Conservation (phyloP, 129 eudicot genomes). For the Heracleum sosnowskyi region DNA sequence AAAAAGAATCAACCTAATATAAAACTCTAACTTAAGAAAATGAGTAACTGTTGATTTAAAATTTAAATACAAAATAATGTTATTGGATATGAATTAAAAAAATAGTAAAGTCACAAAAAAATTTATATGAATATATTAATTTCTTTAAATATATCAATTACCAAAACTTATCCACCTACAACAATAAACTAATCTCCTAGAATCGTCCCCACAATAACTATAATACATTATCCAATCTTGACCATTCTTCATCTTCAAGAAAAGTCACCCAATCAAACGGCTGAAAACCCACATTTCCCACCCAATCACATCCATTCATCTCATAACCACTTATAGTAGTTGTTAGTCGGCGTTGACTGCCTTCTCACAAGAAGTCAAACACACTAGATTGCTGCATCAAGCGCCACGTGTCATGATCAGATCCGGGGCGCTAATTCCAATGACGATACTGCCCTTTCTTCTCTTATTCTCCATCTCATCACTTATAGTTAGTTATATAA, state of each 20-base stretch:
- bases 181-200: not conserved
- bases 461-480: constrained; percentile 20
- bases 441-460: constrained; percentile 13
- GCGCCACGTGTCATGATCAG: constrained; percentile 8
- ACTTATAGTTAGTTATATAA: too few species aligned
- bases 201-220: not conserved
- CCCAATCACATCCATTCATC: not conserved
- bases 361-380: constrained; percentile 2
- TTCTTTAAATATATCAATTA: too few species aligned
- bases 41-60: too few species aligned
- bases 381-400: constrained; percentile 6
- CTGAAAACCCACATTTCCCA: not conserved
- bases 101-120: too few species aligned
- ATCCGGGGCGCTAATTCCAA: not conserved
- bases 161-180: not conserved
- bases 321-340: constrained; percentile 1
- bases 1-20: too few species aligned
- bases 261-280: not conserved
- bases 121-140: too few species aligned
- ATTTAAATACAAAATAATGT: too few species aligned
- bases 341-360: not conserved
- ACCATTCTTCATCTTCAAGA: not conserved
- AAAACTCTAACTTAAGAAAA: too few species aligned
- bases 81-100: too few species aligned
- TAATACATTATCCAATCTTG: not conserved